Evolutionary conservation across 202 grass and related monocot genomes (phyloP).

Genomic region (Brachypodium distachyon): DNA sequence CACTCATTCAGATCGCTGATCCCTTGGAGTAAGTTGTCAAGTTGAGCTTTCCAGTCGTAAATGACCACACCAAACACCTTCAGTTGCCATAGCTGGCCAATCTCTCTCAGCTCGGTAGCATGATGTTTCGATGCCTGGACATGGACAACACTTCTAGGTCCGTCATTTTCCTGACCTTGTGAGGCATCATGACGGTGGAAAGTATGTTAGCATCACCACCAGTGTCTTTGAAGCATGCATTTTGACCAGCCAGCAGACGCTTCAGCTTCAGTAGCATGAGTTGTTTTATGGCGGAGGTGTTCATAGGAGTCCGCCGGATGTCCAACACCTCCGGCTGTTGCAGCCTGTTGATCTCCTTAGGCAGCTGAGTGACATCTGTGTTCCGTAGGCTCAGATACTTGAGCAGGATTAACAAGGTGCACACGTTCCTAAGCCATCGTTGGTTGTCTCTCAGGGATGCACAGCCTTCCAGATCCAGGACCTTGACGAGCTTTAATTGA

Average conservation of each 20-base stretch:
- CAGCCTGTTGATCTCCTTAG: not conserved
- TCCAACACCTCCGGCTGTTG: not conserved
- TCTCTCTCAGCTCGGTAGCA: not conserved
- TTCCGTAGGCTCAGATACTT: constrained; percentile 2
- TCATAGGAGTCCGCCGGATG: not conserved
- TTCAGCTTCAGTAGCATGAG: not conserved
- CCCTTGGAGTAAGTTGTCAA: not conserved
- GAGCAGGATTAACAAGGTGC: not conserved
- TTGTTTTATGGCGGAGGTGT: not conserved
- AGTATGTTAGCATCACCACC: not conserved
- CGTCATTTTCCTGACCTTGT: not conserved
- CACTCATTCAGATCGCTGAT: not conserved
- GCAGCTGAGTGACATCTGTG: not conserved
- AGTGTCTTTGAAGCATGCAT: too few relatives aligned
- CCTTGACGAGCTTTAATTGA: not conserved
- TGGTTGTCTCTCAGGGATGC: not conserved
- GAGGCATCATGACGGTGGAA: not conserved
- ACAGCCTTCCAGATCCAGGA: not conserved
- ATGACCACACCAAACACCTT: not conserved
- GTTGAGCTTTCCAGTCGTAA: not conserved
- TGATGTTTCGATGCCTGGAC: not conserved
- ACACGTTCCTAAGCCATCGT: not conserved
- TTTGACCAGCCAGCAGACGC: not conserved
- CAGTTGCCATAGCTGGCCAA: not conserved
- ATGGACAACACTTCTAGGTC: not conserved